A percentile compares a stretch with the other conserved stretches of the same genome.
phyloP scores from a whole-genome alignment of 73 alveolate genomes.

The Paramecium bursaria region DNA sequence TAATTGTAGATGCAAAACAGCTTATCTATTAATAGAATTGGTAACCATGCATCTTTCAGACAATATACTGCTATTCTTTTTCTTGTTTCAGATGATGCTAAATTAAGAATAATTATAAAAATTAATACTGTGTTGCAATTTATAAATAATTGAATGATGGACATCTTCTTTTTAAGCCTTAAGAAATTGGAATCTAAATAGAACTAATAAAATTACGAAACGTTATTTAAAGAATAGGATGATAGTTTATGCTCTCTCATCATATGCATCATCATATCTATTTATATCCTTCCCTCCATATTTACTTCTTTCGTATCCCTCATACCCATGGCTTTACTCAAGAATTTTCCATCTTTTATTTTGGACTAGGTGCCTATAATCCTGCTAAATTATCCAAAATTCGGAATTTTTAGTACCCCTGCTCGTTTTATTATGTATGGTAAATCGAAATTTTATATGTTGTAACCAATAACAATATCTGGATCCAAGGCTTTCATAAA shows the following conservation, averaged over 20 bases:
- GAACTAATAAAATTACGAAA: no score
- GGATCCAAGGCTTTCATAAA: conserved; percentile 96
- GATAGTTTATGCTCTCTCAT: conserved; percentile 98
- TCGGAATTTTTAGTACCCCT: conserved; percentile 75
- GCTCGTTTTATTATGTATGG: conserved; percentile 96
- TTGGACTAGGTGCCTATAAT: conserved; percentile 72
- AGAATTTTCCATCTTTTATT: conserved; percentile 88
- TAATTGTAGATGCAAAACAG: conserved; percentile 92
- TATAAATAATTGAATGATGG: conserved; percentile 82
- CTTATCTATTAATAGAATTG: conserved; percentile 94
- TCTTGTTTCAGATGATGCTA: conserved; percentile 89
- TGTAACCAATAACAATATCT: conserved; percentile 99
- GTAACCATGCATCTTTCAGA: conserved; percentile 96
- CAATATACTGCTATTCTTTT: conserved; percentile 99
- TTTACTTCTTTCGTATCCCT: conserved; percentile 96
- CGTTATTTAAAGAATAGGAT: conserved; percentile 97
- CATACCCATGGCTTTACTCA: conserved; percentile 95
- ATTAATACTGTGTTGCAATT: conserved; percentile 71
- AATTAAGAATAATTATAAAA: conserved; percentile 9
- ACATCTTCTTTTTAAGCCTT: conserved; percentile 99
- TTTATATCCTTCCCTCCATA: conserved; percentile 95
- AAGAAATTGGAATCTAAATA: conserved; percentile 96
- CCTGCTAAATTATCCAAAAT: conserved; percentile 89
- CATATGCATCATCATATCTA: conserved; percentile 98
- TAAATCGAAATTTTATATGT: conserved; percentile 98